These are phyloP conservation scores for Phylloboletellus chloephorus DNA, from an alignment of 1,284 basidiomycete genomes.

Conservation along the genomic window DNA sequence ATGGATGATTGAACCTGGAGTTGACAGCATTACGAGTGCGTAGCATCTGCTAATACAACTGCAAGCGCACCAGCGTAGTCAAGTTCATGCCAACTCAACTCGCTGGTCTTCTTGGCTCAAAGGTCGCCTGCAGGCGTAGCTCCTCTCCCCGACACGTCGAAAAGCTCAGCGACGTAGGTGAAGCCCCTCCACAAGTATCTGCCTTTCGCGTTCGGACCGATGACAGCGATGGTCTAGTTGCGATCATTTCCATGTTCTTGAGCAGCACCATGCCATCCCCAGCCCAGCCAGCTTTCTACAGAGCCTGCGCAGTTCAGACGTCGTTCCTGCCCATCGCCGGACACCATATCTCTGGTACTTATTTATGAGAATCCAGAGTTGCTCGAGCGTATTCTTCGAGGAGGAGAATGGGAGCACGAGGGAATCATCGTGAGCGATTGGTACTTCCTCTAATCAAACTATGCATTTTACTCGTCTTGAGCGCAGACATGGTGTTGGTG, in stretches of 20 bases:
- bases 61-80: neutral
- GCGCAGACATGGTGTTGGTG: slow-evolving; percentile 58
- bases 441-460: slow-evolving; percentile 28
- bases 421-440: slow-evolving; percentile 66
- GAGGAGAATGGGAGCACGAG: slow-evolving; percentile 64
- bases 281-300: slow-evolving; percentile 54
- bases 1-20: slow-evolving; percentile 7
- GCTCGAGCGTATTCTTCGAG: slow-evolving; percentile 57
- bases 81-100: too few species aligned
- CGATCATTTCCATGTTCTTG: slow-evolving; percentile 54
- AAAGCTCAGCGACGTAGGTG: slow-evolving; percentile 65
- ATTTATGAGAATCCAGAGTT: too few species aligned
- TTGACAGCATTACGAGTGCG: too few species aligned
- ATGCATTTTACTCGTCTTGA: neutral
- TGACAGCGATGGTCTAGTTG: slow-evolving; percentile 59
- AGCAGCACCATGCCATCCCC: slow-evolving; percentile 64
- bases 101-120: slow-evolving; percentile 3
- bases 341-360: slow-evolving; percentile 62
- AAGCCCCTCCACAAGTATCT: slow-evolving; percentile 65
- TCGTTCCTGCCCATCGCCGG: slow-evolving; percentile 60
- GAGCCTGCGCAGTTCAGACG: slow-evolving; percentile 49
- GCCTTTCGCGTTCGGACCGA: slow-evolving; percentile 69
- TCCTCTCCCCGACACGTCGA: slow-evolving; percentile 43
- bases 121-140: neutral
- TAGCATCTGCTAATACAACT: neutral